A percentile compares a stretch with the other conserved stretches of the same genome.
These are phyloP conservation scores for Capsella rubella DNA, from an alignment of 441 rosid genomes.

Conservation along the genomic window DNA sequence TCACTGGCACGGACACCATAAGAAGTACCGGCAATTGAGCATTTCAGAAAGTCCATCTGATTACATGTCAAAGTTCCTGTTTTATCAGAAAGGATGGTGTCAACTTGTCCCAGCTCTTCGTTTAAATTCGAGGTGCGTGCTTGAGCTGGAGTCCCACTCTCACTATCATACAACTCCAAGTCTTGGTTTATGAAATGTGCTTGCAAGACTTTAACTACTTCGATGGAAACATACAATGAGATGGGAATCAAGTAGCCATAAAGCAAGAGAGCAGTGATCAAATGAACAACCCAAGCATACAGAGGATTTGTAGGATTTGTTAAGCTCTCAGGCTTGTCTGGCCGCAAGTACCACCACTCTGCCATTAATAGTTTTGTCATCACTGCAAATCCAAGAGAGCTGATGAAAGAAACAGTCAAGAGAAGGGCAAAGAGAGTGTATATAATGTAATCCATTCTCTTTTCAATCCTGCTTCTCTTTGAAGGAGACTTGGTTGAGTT, in stretches of 20 bases:
- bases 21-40: conserved; percentile 77
- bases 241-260: conserved; percentile 89
- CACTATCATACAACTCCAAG: conserved; percentile 68
- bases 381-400: conserved; percentile 57
- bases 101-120: conserved; percentile 88
- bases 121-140: conserved; percentile 85
- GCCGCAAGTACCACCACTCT: conserved; percentile 66
- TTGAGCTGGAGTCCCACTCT: conserved; percentile 56
- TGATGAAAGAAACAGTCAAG: conserved; percentile 59
- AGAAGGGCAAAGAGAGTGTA: conserved; percentile 70
- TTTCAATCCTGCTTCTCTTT: conserved; percentile 68
- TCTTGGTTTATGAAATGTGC: conserved; percentile 75
- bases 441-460: conserved; percentile 73
- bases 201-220: conserved; percentile 78
- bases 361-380: conserved; percentile 52
- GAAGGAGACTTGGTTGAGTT: conserved; percentile 78
- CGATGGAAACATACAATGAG: conserved; percentile 87
- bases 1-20: conserved; percentile 68
- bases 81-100: conserved; percentile 78
- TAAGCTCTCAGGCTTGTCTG: conserved; percentile 45
- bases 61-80: conserved; percentile 92
- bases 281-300: conserved; percentile 56
- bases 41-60: conserved; percentile 85
- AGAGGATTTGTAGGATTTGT: conserved; percentile 55
- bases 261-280: conserved; percentile 67